These are phyloP conservation scores for Penicillium sp. DNA, from an alignment of 2,329 filamentous ascomycete species.

Conservation along the genomic window DNA sequence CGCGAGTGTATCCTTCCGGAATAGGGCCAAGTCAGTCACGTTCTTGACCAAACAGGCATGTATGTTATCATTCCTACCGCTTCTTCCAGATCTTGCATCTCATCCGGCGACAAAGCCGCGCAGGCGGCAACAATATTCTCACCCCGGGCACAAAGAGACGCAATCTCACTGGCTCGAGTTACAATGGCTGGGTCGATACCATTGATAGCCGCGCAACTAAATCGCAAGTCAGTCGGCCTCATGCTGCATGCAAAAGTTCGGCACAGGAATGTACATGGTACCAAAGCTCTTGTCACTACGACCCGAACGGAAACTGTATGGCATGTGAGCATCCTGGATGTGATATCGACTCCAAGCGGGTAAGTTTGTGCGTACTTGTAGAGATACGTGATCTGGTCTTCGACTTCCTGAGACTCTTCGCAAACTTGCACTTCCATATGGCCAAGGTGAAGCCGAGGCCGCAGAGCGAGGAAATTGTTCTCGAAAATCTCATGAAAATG, in stretches of 20 bases:
- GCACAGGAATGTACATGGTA: slow-evolving; percentile 49
- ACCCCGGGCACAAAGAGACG: slow-evolving; percentile 63
- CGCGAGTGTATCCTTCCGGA: slow-evolving; percentile 15
- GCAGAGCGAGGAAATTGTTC: slow-evolving; percentile 49
- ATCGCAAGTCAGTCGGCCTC: slow-evolving; percentile 1
- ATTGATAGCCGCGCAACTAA: slow-evolving; percentile 76
- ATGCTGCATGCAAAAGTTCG: slow-evolving; percentile 6
- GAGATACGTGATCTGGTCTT: slow-evolving; percentile 60
- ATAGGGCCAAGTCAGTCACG: slow-evolving; percentile 5
- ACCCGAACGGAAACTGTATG: slow-evolving; percentile 53
- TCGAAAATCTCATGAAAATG: slow-evolving; percentile 60
- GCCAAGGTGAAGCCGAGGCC: slow-evolving; percentile 50
- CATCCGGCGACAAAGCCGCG: slow-evolving; percentile 60
- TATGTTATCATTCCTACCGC: slow-evolving; percentile 50
- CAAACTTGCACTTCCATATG: slow-evolving; percentile 57
- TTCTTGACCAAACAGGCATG: not conserved
- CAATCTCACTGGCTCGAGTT: slow-evolving; percentile 69
- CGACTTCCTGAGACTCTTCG: slow-evolving; percentile 40
- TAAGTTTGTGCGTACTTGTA: slow-evolving; percentile 54
- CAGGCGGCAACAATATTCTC: slow-evolving; percentile 74
- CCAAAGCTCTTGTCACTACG: slow-evolving; percentile 79
- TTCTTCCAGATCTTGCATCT: slow-evolving; percentile 62
- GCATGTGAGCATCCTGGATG: slow-evolving; percentile 8
- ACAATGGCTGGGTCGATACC: slow-evolving; percentile 72
- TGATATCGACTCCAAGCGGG: not conserved